Percentiles rank a stretch among this genome's conserved stretches.
Conservation (phyloP, 1,139 yeast species). For the Geotrichum fermentans region DNA sequence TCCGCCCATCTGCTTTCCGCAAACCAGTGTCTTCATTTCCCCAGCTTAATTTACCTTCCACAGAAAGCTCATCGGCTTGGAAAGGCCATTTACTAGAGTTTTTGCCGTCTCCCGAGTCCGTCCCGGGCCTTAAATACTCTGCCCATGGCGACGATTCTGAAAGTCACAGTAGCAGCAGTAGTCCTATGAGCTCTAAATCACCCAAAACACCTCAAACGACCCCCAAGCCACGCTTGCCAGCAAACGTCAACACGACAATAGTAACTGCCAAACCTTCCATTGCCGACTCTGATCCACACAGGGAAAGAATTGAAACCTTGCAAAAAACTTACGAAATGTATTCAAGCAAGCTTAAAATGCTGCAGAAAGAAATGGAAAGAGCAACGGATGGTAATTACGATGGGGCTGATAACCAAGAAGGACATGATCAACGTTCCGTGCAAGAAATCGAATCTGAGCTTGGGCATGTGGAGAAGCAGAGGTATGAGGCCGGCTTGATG, state of each 20-base stretch:
- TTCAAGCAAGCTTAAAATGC: slow-evolving; percentile 9
- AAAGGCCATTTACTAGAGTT: slow-evolving; percentile 4
- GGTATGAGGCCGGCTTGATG: slow-evolving; percentile 30
- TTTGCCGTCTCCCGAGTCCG: too few relatives aligned
- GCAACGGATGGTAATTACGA: not conserved
- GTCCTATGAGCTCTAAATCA: not conserved
- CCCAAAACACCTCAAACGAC: not conserved
- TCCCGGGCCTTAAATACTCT: too few relatives aligned
- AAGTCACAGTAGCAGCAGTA: not conserved
- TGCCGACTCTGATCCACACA: not conserved
- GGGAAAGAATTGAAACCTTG: not conserved
- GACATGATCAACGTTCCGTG: not conserved
- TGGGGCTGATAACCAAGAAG: not conserved
- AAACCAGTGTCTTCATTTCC: slow-evolving; percentile 8
- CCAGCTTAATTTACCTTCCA: not conserved
- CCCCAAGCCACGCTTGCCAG: not conserved
- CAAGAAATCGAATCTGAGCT: slow-evolving; percentile 20
- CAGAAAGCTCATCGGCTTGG: slow-evolving; percentile 1
- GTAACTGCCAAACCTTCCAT: not conserved
- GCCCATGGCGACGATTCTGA: not conserved
- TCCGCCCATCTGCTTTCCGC: not conserved
- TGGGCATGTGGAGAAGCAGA: slow-evolving; percentile 27
- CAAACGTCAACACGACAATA: not conserved
- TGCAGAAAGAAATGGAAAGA: not conserved
- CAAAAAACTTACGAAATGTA: slow-evolving; percentile 1